Percentiles rank a stretch among this genome's conserved stretches.
Conservation (phyloP, 306 rosid species). For the Calophaca sinica region DNA sequence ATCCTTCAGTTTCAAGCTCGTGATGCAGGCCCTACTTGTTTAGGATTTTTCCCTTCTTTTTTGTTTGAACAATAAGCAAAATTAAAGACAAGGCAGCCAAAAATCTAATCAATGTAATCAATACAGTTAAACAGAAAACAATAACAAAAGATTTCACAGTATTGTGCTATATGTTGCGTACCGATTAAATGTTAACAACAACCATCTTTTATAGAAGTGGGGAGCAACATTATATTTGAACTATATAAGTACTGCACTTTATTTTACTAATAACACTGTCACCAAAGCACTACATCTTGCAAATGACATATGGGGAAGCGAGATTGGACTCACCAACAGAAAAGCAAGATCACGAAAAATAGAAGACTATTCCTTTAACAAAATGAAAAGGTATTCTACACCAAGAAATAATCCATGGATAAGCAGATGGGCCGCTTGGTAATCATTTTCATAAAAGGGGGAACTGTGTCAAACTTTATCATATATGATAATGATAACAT, state of each 20-base stretch:
- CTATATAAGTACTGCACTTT: not conserved
- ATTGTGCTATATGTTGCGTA: not conserved
- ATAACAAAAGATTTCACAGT: conserved; percentile 16
- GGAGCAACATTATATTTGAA: not conserved
- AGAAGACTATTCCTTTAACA: not conserved
- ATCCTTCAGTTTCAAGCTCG: conserved; percentile 19
- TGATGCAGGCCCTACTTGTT: conserved; percentile 1
- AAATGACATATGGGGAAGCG: not conserved
- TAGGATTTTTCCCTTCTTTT: not conserved
- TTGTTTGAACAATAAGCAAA: not conserved
- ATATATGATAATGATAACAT: not conserved
- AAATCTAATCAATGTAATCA: conserved; percentile 24
- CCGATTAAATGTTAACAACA: conserved; percentile 3
- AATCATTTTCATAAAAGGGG: not conserved
- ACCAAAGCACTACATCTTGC: not conserved
- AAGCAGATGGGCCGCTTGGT: not conserved
- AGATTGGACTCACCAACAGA: not conserved
- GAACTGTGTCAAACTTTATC: not conserved
- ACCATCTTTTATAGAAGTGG: conserved; percentile 1
- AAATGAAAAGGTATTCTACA: not conserved
- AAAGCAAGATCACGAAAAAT: not conserved
- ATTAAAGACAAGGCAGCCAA: not conserved
- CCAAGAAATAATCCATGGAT: not conserved
- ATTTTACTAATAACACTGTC: conserved; percentile 3
- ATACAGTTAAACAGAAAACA: conserved; percentile 24